Percentiles rank a stretch among this genome's conserved stretches.
phyloP scores from a whole-genome alignment of 1,284 basidiomycete species.

The Gomphus sp. region DNA sequence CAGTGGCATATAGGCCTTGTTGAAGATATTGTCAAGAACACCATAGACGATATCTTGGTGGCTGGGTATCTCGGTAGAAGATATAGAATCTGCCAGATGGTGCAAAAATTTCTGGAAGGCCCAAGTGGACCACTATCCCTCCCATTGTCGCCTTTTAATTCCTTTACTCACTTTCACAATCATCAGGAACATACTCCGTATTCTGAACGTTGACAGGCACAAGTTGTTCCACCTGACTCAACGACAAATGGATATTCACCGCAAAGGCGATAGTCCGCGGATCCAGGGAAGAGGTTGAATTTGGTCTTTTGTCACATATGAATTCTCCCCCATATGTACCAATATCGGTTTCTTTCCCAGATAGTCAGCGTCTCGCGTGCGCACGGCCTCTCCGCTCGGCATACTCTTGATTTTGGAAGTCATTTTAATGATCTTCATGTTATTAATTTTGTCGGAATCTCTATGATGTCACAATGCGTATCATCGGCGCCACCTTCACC shows the following conservation, averaged over 20 bases:
- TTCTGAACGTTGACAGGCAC: conserved; percentile 30
- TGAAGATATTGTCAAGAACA: neutral
- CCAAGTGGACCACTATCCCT: too few relatives aligned
- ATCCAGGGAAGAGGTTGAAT: conserved; percentile 22
- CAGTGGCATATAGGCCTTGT: conserved; percentile 16
- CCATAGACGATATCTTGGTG: conserved; percentile 24
- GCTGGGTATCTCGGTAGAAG: conserved; percentile 22
- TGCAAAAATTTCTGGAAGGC: conserved; percentile 32
- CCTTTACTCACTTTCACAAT: neutral
- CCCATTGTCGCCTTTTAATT: neutral
- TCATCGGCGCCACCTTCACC: too few relatives aligned
- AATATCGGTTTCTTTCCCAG: conserved; percentile 13
- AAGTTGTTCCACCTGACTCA: conserved; percentile 26
- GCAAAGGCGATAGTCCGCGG: conserved; percentile 25
- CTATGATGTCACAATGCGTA: too few relatives aligned
- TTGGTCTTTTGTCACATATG: neutral
- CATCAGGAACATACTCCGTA: conserved; percentile 29
- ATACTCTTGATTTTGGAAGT: too few relatives aligned
- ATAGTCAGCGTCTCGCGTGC: conserved; percentile 27
- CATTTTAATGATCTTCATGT: too few relatives aligned
- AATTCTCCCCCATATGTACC: neutral
- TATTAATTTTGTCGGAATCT: too few relatives aligned
- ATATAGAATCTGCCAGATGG: conserved; percentile 36
- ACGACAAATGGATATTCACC: conserved; percentile 15
- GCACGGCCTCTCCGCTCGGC: conserved; percentile 11